These are phyloP conservation scores for Geotrichum bryndzae DNA, from an alignment of 1,139 yeast species.

Conservation along the genomic window DNA sequence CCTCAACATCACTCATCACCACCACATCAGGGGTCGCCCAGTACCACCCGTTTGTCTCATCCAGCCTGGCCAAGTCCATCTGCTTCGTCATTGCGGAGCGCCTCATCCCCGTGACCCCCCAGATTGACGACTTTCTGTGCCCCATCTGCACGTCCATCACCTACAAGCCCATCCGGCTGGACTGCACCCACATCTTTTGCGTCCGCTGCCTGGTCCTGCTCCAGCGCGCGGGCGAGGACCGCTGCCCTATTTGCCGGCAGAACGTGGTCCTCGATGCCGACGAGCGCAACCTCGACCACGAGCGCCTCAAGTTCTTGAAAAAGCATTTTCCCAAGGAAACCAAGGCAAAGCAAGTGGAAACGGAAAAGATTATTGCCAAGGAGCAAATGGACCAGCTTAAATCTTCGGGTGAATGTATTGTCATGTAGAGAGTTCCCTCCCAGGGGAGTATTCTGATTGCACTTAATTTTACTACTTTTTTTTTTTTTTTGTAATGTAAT, in stretches of 20 bases:
- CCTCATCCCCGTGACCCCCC: slow-evolving; percentile 56
- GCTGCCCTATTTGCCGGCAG: slow-evolving; percentile 65
- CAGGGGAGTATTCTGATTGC: background rate
- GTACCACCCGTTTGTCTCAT: slow-evolving; percentile 44
- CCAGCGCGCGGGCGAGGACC: slow-evolving; percentile 50
- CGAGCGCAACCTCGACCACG: slow-evolving; percentile 52
- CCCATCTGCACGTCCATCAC: slow-evolving; percentile 68
- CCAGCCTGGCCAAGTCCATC: slow-evolving; percentile 50
- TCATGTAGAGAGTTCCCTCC: slow-evolving; percentile 8
- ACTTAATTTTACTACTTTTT: background rate
- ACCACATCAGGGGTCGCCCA: slow-evolving; percentile 22
- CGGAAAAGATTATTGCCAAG: slow-evolving; percentile 49
- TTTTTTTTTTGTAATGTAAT: background rate
- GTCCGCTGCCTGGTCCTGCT: slow-evolving; percentile 63
- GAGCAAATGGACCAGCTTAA: slow-evolving; percentile 33
- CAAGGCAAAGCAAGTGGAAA: slow-evolving; percentile 52
- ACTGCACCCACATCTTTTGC: slow-evolving; percentile 64
- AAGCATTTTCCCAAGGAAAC: slow-evolving; percentile 61
- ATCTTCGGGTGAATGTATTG: slow-evolving; percentile 17
- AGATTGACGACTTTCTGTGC: slow-evolving; percentile 66
- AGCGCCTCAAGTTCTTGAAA: slow-evolving; percentile 49
- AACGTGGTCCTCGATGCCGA: slow-evolving; percentile 54
- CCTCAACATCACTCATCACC: background rate
- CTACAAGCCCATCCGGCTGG: slow-evolving; percentile 59
- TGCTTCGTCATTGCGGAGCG: slow-evolving; percentile 53